A percentile compares a stretch with the other conserved stretches of the same genome.
These are phyloP conservation scores for Plenodomus biglobosus DNA, from an alignment of 2,329 filamentous ascomycete genomes.

Conservation along the genomic window DNA sequence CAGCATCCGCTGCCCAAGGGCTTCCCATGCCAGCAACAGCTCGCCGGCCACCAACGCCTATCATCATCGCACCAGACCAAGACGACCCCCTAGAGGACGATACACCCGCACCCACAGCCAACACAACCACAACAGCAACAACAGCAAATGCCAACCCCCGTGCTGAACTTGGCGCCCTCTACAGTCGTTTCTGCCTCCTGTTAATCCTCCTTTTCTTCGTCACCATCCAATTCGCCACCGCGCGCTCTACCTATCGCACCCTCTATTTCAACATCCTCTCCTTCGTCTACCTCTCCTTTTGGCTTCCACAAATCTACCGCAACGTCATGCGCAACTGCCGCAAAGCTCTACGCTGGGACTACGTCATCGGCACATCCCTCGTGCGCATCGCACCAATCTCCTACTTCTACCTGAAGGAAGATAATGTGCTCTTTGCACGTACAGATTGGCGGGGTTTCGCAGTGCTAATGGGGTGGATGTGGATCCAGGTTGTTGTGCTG, in stretches of 20 bases:
- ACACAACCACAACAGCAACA: constrained; percentile 24
- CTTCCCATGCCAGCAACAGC: constrained; percentile 58
- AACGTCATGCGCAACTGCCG: constrained; percentile 91
- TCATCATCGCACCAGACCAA: constrained; percentile 63
- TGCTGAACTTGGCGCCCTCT: constrained; percentile 59
- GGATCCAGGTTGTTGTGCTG: constrained; percentile 80
- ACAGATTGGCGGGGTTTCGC: constrained; percentile 67
- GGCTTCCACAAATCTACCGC: constrained; percentile 87
- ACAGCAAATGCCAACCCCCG: constrained; percentile 29
- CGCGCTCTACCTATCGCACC: constrained; percentile 55
- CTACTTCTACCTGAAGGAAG: constrained; percentile 78
- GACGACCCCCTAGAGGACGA: constrained; percentile 48
- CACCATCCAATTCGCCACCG: constrained; percentile 60
- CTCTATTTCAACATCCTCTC: constrained; percentile 64
- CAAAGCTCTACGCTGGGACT: constrained; percentile 87
- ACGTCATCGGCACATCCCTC: constrained; percentile 79
- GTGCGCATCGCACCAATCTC: constrained; percentile 77
- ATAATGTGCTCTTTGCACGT: constrained; percentile 79
- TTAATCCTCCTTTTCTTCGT: constrained; percentile 61
- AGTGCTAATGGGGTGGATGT: constrained; percentile 74
- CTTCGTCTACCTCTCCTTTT: constrained; percentile 83
- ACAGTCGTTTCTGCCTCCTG: constrained; percentile 63
- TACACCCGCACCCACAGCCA: constrained; percentile 20
- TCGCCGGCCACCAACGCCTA: constrained; percentile 53
- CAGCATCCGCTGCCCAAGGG: constrained; percentile 30